Percentiles rank a stretch among this genome's conserved stretches.
Evolutionary conservation across 306 rosid species (phyloP).

Genomic region (Carpinus viminea): DNA sequence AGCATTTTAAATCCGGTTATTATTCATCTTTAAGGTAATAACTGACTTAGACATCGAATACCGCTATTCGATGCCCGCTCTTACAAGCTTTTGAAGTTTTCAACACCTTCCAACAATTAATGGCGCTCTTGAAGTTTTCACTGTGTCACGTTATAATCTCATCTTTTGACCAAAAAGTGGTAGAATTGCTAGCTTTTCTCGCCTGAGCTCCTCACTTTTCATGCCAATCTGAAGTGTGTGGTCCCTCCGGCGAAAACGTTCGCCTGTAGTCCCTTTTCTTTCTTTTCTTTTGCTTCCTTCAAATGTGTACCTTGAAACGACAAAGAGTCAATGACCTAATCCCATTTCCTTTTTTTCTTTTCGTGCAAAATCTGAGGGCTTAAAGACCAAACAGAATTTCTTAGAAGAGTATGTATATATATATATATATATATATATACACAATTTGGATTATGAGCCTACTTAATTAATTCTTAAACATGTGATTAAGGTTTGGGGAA

Average conservation of each 20-base stretch:
- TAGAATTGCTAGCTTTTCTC: not conserved
- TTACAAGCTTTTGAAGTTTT: too few relatives aligned
- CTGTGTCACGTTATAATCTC: not conserved
- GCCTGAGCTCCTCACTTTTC: not conserved
- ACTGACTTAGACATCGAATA: too few relatives aligned
- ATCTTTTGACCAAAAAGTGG: not conserved
- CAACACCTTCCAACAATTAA: too few relatives aligned
- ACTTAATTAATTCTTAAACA: not conserved
- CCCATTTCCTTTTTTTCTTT: not conserved
- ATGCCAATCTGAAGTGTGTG: not conserved
- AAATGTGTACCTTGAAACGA: not conserved
- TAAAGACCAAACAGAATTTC: not conserved
- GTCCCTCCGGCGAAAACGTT: not conserved
- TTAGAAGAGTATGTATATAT: not conserved
- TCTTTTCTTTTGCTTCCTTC: too few relatives aligned
- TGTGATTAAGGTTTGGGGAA: not conserved
- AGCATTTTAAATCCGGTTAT: too few relatives aligned
- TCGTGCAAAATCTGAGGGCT: not conserved
- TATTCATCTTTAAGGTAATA: too few relatives aligned
- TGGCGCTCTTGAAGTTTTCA: not conserved
- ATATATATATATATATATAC: too few relatives aligned
- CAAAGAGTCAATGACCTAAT: not conserved
- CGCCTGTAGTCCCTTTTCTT: not conserved
- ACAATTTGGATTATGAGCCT: not conserved
- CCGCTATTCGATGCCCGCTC: too few relatives aligned